Evolutionary conservation across 1,284 basidiomycete genomes (phyloP), one percentile per base, ranked within the genome.

Genomic region (Ganoderma boninense): DNA sequence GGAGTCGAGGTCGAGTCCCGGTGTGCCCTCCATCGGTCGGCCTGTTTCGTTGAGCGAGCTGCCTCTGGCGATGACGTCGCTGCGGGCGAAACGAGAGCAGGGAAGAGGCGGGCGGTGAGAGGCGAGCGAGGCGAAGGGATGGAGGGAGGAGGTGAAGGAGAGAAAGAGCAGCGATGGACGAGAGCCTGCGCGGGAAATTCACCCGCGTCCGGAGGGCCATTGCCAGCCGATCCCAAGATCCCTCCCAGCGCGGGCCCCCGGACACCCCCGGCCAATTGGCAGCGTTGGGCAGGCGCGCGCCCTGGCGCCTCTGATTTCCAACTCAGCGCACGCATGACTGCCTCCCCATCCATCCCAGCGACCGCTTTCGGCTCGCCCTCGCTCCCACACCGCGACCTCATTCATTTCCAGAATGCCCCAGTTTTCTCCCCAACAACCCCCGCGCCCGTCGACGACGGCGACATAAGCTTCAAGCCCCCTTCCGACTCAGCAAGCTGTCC

Each of bases 171-270:
- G 26, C 49, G 23, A 52, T 26, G 54, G 54, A 57, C 14, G 54
- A 57, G 54, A 57, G 49, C 54, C 18, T 57, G 54, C 54, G 54
- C 54, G 54, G 54, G 54, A 57, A 57, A 29, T 57, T 57, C 29
- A 13, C 49, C 49, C 49, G 49, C 49, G 13, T 2, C 23, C 23
- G 49, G 23, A 23, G 46, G n/a, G 46, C 46, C 5, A 23, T 23
- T 49, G n/a, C 7, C 49, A 52, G 49, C 54, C 54, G 54, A 57
- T 57, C 54, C 54, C 26, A 35, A 57, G 54, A 57, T 32, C 29
- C 54, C 54, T 57, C 16, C 54, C 54, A 29, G 6, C 7, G 20
- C 20, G 20, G 54, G 13, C 29, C 54, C 54, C 54, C 54, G 16
- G 54, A 6, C 54, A 57, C 54, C 32, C 54, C 32, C 54, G 29